Conservation (phyloP, 2,329 filamentous ascomycete genomes). For the Claviceps sp. region DNA sequence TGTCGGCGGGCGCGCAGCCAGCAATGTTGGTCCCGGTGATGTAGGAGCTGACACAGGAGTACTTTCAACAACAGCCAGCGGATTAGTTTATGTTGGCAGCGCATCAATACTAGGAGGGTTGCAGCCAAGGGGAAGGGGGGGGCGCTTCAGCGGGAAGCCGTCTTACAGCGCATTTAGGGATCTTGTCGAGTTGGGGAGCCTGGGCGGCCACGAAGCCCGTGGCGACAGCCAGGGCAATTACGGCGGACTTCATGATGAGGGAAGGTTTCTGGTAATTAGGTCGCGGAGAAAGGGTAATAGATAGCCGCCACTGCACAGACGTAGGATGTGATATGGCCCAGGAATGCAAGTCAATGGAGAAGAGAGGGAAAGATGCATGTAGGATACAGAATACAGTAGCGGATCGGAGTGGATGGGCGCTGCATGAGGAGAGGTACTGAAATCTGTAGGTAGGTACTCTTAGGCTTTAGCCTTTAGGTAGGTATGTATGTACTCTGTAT, state of each 20-base stretch:
- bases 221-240: slow-evolving; percentile 17
- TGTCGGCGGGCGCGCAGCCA: slow-evolving; percentile 25
- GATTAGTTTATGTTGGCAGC: too few species aligned
- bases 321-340: background rate
- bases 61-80: slow-evolving; percentile 11
- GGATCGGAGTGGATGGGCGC: background rate
- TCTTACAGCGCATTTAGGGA: slow-evolving; percentile 20
- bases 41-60: slow-evolving; percentile 19
- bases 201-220: slow-evolving; percentile 23
- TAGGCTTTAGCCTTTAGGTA: too few species aligned
- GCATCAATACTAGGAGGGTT: too few species aligned
- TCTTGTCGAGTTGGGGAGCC: slow-evolving; percentile 10
- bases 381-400: background rate
- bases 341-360: background rate
- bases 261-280: background rate
- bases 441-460: too few species aligned
- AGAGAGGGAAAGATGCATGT: too few species aligned
- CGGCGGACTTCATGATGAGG: slow-evolving; percentile 22
- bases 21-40: slow-evolving; percentile 21
- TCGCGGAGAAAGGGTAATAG: background rate
- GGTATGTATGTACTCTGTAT: too few species aligned
- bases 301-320: background rate
- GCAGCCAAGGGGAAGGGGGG: background rate
- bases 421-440: too few species aligned
- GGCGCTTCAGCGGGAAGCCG: background rate